Base-by-base conservation (phyloP, 176 grass and related monocot genomes). In the Paspalum notatum region DNA sequence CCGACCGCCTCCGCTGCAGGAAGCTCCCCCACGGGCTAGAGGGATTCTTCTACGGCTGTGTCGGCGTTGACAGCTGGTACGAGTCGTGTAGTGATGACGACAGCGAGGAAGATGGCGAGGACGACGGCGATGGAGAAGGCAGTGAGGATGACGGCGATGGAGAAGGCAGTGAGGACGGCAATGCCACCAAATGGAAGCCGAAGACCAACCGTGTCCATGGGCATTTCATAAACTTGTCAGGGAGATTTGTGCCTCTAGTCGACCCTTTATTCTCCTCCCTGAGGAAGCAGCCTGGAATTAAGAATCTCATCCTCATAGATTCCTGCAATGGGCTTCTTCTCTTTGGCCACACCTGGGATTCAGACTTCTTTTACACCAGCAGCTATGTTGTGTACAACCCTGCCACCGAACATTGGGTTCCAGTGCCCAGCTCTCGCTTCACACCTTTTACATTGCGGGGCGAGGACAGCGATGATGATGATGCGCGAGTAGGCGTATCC, bases 381-480 rank as follows among this genome's bases (percentile, higher is more conserved):
- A 32, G 48, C 15, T 72, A 72, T n/a, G 11, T 54, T n/a, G 70
- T 72, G 48, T 53, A 9, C 12, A 72, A 72, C 27, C 48, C 70
- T 38, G 70, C 48, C 26, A 39, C 70, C 6, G 48, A 53, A 12
- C 26, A 53, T 20, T 72, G 48, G 48, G 25, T 38, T 13, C 25
- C 2, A 0, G 47, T 72, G 46, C 24, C 47, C 1, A 32, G 68
- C 68, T 72, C 47, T 0, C 8, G 58, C 32, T 43, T 43, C 42
- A 5, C 5, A 43, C 8, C 42, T 43, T 7, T 8, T 43, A 7
- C 42, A 43, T 43, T 43, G 32, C 2, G 32, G 32, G 32, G 3
- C 32, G 32, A 32, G 32, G 32, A 32, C 32, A 32, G 3, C 32
- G 32, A 32, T 32, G 32, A 32, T 32, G 32, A 32, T 7, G 8